Conservation (phyloP, 73 alveolate genomes). For the Blepharisma stoltei region DNA sequence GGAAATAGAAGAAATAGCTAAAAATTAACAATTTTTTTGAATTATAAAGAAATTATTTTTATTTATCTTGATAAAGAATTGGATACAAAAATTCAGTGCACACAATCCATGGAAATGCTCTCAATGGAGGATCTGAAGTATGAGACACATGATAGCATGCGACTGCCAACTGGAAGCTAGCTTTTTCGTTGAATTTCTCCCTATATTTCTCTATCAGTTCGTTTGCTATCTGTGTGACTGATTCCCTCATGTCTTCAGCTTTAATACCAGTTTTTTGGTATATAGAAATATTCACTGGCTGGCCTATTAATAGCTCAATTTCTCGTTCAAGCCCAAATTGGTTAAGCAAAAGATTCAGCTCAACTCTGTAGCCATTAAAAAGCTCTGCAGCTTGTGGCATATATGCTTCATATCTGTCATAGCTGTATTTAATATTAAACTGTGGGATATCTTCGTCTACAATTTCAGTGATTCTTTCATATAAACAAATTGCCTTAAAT, state of each 20-base stretch:
- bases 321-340: not conserved
- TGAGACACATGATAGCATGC: slow-evolving; percentile 9
- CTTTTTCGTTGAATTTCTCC: not conserved
- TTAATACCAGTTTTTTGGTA: not conserved
- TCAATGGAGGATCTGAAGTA: not conserved
- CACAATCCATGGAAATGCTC: slow-evolving; percentile 10
- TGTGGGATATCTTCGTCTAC: too few relatives aligned
- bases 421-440: too few relatives aligned
- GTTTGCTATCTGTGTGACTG: not conserved
- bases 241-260: not conserved
- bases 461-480: not conserved
- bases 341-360: not conserved
- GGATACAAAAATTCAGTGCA: not conserved
- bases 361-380: not conserved
- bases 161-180: not conserved
- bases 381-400: not conserved
- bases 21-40: too few relatives aligned
- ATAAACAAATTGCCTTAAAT: not conserved
- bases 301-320: not conserved
- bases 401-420: not conserved
- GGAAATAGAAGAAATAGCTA: too few relatives aligned
- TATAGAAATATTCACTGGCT: not conserved
- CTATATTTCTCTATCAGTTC: not conserved
- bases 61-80: too few relatives aligned
- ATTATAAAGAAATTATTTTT: too few relatives aligned